Conservation (phyloP, 148 eudicot genomes). For the Camellia sinensis region DNA sequence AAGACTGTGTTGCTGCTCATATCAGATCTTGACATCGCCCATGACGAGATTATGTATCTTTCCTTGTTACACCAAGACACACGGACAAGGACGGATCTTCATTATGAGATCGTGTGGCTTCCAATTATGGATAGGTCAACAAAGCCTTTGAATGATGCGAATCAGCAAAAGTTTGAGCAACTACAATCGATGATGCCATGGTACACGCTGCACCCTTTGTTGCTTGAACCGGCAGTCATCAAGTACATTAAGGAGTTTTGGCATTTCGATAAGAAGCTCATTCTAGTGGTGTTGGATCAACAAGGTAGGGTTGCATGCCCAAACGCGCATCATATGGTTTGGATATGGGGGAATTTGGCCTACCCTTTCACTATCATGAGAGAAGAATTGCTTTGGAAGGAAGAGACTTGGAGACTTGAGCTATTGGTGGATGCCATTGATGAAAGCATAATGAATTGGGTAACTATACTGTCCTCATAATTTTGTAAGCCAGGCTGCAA, state of each 20-base stretch:
- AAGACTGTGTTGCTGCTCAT: slow-evolving; percentile 70
- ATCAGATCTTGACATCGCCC: slow-evolving; percentile 63
- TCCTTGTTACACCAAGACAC: slow-evolving; percentile 47
- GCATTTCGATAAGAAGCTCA: slow-evolving; percentile 59
- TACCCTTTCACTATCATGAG: slow-evolving; percentile 60
- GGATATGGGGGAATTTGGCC: slow-evolving; percentile 81
- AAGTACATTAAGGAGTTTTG: slow-evolving; percentile 77
- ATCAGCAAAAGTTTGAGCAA: slow-evolving; percentile 40
- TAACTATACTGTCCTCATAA: slow-evolving; percentile 15
- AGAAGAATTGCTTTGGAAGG: slow-evolving; percentile 74
- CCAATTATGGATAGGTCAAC: slow-evolving; percentile 54
- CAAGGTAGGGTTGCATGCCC: slow-evolving; percentile 65
- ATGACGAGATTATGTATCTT: slow-evolving; percentile 57
- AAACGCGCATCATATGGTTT: slow-evolving; percentile 76
- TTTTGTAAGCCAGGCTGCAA: no score
- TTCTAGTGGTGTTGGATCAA: slow-evolving; percentile 77
- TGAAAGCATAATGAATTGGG: slow-evolving; percentile 47
- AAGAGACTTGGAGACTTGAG: slow-evolving; percentile 73
- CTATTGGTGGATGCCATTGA: slow-evolving; percentile 67
- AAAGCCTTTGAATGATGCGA: slow-evolving; percentile 46
- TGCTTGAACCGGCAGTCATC: slow-evolving; percentile 68
- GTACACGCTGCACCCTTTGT: slow-evolving; percentile 60
- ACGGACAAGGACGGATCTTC: slow-evolving; percentile 35
- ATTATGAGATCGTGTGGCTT: slow-evolving; percentile 85
- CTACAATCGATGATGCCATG: slow-evolving; percentile 72